These are phyloP conservation scores for Punctularia strigosozonata DNA, from an alignment of 768 basidiomycete species.

Conservation along the genomic window DNA sequence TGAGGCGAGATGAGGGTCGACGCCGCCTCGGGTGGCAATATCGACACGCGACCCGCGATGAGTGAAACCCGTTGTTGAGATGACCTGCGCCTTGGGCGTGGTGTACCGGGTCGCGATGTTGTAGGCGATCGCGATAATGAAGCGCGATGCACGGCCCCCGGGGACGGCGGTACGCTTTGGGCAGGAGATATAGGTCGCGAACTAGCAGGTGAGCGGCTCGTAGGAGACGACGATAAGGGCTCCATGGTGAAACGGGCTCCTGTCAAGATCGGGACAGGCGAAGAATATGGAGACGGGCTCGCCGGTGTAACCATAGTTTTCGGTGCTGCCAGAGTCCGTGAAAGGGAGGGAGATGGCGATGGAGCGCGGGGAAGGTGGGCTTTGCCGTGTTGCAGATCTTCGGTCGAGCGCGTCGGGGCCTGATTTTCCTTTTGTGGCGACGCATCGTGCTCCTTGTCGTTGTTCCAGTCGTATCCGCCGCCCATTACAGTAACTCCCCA, in stretches of 20 bases:
- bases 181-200: conserved; percentile 12
- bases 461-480: conserved; percentile 68
- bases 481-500: conserved; percentile 84
- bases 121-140: conserved; percentile 13
- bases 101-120: conserved; percentile 43
- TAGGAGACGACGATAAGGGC: conserved; percentile 15
- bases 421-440: conserved; percentile 24
- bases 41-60: conserved; percentile 70
- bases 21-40: conserved; percentile 65
- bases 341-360: too few species aligned
- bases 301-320: conserved; percentile 4
- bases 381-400: background rate
- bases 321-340: too few species aligned
- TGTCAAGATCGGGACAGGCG: conserved; percentile 4
- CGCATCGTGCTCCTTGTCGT: conserved; percentile 10
- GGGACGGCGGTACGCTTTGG: conserved; percentile 12
- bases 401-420: conserved; percentile 7
- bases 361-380: background rate
- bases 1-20: conserved; percentile 51
- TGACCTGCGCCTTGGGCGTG: conserved; percentile 63
- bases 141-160: conserved; percentile 6
- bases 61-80: conserved; percentile 80
- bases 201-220: too few species aligned
- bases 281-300: conserved; percentile 6
- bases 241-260: conserved; percentile 11